Conservation (phyloP, 2,329 filamentous ascomycete genomes). For the Cylindrodendrum hubeiense region DNA sequence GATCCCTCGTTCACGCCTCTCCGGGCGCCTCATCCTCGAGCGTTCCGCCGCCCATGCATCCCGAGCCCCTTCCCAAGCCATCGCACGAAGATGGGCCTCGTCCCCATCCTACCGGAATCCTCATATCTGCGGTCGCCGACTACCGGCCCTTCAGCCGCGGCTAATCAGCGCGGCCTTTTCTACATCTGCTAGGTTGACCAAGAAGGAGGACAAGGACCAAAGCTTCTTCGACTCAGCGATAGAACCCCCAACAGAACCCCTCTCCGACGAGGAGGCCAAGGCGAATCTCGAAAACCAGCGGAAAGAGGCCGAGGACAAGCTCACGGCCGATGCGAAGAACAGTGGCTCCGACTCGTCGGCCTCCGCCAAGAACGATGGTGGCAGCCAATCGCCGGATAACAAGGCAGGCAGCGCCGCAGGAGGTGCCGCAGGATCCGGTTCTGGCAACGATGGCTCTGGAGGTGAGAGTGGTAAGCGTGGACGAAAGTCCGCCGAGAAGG, state of each 20-base stretch:
- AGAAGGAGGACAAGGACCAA: slow-evolving; percentile 54
- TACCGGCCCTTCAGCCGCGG: slow-evolving; percentile 45
- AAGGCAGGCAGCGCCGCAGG: slow-evolving; percentile 70
- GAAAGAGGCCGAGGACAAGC: slow-evolving; percentile 57
- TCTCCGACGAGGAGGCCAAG: slow-evolving; percentile 66
- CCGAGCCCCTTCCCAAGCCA: slow-evolving; percentile 39
- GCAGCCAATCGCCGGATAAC: slow-evolving; percentile 59
- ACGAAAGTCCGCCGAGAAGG: slow-evolving; percentile 78
- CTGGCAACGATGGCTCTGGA: slow-evolving; percentile 66
- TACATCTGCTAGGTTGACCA: slow-evolving; percentile 49
- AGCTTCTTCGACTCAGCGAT: slow-evolving; percentile 65
- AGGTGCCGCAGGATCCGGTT: slow-evolving; percentile 60
- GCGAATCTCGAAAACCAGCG: slow-evolving; percentile 63
- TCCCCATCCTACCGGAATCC: slow-evolving; percentile 43
- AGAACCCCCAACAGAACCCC: slow-evolving; percentile 56
- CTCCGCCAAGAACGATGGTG: slow-evolving; percentile 60
- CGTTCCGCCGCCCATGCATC: slow-evolving; percentile 47
- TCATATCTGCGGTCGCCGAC: slow-evolving; percentile 49
- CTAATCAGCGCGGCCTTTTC: slow-evolving; percentile 51
- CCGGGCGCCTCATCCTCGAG: slow-evolving; percentile 54
- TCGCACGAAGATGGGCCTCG: slow-evolving; percentile 44
- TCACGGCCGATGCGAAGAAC: slow-evolving; percentile 60
- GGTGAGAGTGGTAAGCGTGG: slow-evolving; percentile 78
- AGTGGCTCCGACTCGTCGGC: slow-evolving; percentile 56
- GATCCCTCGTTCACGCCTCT: slow-evolving; percentile 57